Evolutionary conservation across 2,329 filamentous ascomycete species (phyloP), one percentile per base, ranked within the genome.

Genomic region (Diaporthe sp.): DNA sequence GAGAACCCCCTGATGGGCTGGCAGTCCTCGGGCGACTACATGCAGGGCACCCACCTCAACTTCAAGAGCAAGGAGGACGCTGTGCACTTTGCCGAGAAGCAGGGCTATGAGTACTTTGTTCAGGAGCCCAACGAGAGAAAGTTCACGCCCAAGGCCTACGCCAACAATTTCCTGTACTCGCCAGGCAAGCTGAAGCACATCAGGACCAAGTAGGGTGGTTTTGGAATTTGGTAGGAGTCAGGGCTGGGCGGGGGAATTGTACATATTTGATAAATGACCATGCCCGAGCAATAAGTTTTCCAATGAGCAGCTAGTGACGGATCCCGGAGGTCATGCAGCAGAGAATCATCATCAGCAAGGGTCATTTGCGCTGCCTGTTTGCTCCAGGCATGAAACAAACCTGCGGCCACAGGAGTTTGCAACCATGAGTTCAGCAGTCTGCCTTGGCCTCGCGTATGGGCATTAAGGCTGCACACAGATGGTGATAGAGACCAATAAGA

Each of bases 1-100:
- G 97, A 99, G 88, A 99, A 99, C 86, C 94, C 94, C 61, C 86
- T 99, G 83, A 99, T 99, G 91, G 97, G 97, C 75, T 99, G 97
- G 97, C 96, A 98, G 83, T 98, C 96, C 32, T 97, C 95, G 25
- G 96, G 90, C 72, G 97, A 99, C 84, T 92, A 91, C 82, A 97
- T 99, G 95, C 96, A 99, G 84, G 96, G 95, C 81, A 97, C 95
- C 65, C 91, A 95, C 82, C 85, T 99, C 80, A 93, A 93, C 84
- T 99, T 99, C 90, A 94, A 94, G 84, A 90, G 88, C 80, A 98
- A 98, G 88, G 95, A 98, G 83, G 96, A 98, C 79, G 97, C 97
- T 77, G 96, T 99, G 80, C 87, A 89, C 74, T 99, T 99, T 82
- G 97, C 97, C 32, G 94, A 98, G 87, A 99, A 98, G 90, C 97